Percentiles rank a stretch among this genome's conserved stretches.
phyloP scores from a whole-genome alignment of 108 stramenopile species.

The Cyclotella choctawhatcheeana region DNA sequence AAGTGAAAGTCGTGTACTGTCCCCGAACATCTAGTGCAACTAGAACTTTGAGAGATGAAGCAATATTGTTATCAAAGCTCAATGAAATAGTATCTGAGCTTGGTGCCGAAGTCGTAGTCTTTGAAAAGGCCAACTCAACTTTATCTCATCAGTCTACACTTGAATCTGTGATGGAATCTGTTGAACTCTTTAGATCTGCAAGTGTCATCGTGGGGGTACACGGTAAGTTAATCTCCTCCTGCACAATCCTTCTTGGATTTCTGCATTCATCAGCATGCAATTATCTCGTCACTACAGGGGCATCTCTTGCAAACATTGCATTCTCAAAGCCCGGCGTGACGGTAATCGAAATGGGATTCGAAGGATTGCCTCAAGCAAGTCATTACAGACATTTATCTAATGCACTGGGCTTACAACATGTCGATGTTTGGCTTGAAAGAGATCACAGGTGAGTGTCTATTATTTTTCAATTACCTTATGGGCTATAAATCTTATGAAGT shows the following conservation, averaged over 20 bases:
- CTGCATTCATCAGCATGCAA: not conserved
- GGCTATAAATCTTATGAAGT: not conserved
- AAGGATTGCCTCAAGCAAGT: constrained; percentile 18
- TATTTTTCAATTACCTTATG: no score
- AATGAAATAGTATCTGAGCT: not conserved
- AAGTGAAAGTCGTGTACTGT: constrained; percentile 21
- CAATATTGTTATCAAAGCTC: constrained; percentile 10
- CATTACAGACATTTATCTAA: constrained; percentile 28
- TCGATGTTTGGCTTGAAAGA: constrained; percentile 12
- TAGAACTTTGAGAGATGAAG: constrained; percentile 23
- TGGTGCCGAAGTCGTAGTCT: constrained; percentile 18
- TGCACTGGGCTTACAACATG: constrained; percentile 22
- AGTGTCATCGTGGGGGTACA: constrained; percentile 31
- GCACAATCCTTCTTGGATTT: no score
- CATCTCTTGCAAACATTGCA: constrained; percentile 33
- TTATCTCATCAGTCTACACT: constrained; percentile 24
- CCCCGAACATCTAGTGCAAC: constrained; percentile 28
- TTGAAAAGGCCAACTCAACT: constrained; percentile 15
- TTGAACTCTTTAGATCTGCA: constrained; percentile 24
- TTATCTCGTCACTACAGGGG: constrained; percentile 1
- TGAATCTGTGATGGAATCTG: constrained; percentile 6
- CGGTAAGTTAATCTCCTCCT: not conserved
- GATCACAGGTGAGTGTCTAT: constrained; percentile 6
- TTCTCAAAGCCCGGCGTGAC: constrained; percentile 21
- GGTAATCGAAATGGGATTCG: constrained; percentile 19